phyloP scores from a whole-genome alignment of 164 flowering plant species.

The Tetrastigma voinierianum region DNA sequence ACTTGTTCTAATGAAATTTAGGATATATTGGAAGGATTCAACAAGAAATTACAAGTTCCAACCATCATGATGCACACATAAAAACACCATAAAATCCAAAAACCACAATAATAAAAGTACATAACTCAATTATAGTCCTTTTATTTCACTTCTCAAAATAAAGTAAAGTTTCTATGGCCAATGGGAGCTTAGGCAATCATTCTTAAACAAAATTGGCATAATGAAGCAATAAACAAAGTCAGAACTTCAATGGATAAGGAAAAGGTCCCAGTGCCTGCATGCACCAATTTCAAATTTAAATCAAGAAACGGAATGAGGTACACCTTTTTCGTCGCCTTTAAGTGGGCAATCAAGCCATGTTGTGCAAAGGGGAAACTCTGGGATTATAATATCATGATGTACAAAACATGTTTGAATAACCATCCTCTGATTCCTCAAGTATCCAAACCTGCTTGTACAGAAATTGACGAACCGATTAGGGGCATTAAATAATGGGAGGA shows the following conservation, averaged over 20 bases:
- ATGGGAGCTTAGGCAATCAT: not conserved
- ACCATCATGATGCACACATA: no score
- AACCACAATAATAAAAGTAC: not conserved
- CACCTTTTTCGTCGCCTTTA: slow-evolving; percentile 67
- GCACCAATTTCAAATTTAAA: not conserved
- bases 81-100: no score
- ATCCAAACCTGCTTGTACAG: slow-evolving; percentile 58
- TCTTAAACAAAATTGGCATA: not conserved
- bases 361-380: slow-evolving; percentile 82
- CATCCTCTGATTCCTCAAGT: slow-evolving; percentile 60
- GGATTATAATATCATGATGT: slow-evolving; percentile 77
- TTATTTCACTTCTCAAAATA: not conserved
- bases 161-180: not conserved
- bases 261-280: no score
- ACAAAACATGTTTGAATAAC: slow-evolving; percentile 62
- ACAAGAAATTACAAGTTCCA: no score
- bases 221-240: not conserved
- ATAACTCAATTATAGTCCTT: not conserved
- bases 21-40: no score
- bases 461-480: not conserved
- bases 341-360: slow-evolving; percentile 88
- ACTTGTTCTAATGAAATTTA: no score
- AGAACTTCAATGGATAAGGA: no score
- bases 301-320: not conserved
- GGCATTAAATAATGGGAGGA: not conserved